These are phyloP conservation scores for Lepraria neglecta DNA, from an alignment of 495 filamentous ascomycete genomes.

Conservation along the genomic window DNA sequence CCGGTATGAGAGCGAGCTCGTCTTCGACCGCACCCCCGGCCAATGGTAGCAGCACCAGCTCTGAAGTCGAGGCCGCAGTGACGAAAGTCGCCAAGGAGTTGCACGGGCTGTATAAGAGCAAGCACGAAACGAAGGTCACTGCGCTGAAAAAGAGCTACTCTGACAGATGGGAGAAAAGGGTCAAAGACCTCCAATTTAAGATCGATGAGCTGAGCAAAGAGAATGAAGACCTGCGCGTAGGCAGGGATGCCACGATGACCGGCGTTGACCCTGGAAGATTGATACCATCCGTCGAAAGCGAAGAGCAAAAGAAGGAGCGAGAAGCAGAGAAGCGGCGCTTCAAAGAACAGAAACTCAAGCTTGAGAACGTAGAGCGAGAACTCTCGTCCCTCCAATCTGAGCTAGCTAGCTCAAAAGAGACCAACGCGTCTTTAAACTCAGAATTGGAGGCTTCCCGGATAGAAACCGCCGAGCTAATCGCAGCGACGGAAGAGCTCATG, in stretches of 20 bases:
- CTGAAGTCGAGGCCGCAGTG: conserved; percentile 78
- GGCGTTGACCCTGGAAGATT: conserved; percentile 44
- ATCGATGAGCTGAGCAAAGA: conserved; percentile 61
- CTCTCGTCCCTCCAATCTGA: conserved; percentile 57
- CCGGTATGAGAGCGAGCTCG: conserved; percentile 45
- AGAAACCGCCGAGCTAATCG: conserved; percentile 93
- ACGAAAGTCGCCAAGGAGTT: conserved; percentile 84
- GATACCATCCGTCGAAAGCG: conserved; percentile 24
- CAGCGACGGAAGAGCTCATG: conserved; percentile 84
- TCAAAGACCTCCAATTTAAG: conserved; percentile 64
- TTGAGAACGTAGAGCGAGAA: conserved; percentile 60
- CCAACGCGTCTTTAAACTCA: conserved; percentile 55
- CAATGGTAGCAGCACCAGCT: conserved; percentile 33
- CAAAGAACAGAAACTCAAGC: conserved; percentile 52
- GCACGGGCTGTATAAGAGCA: conserved; percentile 88
- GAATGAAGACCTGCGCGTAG: conserved; percentile 62
- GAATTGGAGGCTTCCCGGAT: conserved; percentile 70
- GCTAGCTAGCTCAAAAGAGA: conserved; percentile 48
- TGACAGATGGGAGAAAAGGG: conserved; percentile 76
- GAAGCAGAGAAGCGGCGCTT: conserved; percentile 43
- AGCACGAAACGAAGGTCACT: conserved; percentile 91
- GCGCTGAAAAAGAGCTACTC: conserved; percentile 95
- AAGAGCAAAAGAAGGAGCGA: conserved; percentile 33
- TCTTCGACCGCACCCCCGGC: conserved; percentile 18
- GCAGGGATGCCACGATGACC: conserved; percentile 59